Percentiles rank a stretch among this genome's conserved stretches.
Evolutionary conservation across 345 rosid species (phyloP).

Genomic region (Populus ilicifolia): DNA sequence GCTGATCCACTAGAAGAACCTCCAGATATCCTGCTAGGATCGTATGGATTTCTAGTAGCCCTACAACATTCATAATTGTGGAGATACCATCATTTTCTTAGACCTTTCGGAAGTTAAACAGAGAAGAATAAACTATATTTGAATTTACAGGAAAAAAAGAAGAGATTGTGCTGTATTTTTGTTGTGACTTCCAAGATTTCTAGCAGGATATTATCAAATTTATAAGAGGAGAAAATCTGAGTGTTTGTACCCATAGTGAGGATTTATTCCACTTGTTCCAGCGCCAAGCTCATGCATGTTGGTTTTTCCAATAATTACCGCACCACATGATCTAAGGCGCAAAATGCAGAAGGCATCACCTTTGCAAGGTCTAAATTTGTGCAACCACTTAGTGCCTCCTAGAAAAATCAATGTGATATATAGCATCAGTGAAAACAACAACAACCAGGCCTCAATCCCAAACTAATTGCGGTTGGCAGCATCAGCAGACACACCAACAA

Average conservation of each 20-base stretch:
- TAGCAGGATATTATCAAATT: background rate
- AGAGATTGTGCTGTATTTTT: background rate
- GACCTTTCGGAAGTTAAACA: background rate
- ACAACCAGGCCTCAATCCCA: background rate
- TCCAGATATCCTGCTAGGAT: slow-evolving; percentile 44
- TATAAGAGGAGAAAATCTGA: background rate
- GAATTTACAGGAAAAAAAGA: background rate
- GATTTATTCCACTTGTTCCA: slow-evolving; percentile 76
- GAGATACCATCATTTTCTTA: background rate
- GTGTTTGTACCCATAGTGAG: slow-evolving; percentile 53
- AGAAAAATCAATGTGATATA: background rate
- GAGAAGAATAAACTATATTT: no score
- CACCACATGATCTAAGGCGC: slow-evolving; percentile 63
- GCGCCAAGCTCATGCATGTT: slow-evolving; percentile 88
- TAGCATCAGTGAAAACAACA: background rate
- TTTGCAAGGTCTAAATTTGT: slow-evolving; percentile 45
- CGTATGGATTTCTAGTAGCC: slow-evolving; percentile 57
- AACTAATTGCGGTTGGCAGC: background rate
- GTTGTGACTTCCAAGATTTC: background rate
- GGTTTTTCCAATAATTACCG: slow-evolving; percentile 63
- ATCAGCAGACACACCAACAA: no score
- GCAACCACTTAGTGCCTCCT: slow-evolving; percentile 84
- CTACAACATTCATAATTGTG: slow-evolving; percentile 23
- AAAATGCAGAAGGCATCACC: slow-evolving; percentile 54
- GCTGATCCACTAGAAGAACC: slow-evolving; percentile 85